Base-by-base conservation (phyloP, 2,329 filamentous ascomycete species). In the Fusarium buxicola region DNA sequence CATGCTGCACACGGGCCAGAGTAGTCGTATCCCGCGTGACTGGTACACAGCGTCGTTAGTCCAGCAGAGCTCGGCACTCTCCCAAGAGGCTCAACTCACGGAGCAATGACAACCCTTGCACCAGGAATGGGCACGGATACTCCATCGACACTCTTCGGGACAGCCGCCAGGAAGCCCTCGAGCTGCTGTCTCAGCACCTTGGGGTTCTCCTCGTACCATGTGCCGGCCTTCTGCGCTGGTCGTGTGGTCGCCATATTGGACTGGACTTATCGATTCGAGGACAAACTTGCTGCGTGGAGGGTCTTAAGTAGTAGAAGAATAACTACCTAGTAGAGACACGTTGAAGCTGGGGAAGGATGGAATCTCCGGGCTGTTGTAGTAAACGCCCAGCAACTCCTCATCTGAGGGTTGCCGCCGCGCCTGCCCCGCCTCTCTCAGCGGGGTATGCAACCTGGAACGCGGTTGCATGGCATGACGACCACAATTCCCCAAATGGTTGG, bases 11-110 rank as follows among this genome's bases (percentile, higher is more conserved):
- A 94, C 34, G 89, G 86, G 8, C 95, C 95, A 5, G 95, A 99
- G 81, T 94, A 98, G 2, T 86, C 81, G 79, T 97, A 99, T 60
- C 95, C 95, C 58, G 95, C 95, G 76, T 99, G 95, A 59, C 94
- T 97, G 68, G 9, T 0, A 46, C 0, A 24, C 0, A 25, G 8
- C 7, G 1, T 18, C 9, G 15, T 69, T 35, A n/a, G n/a, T n/a
- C n/a, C n/a, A n/a, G n/a, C n/a, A n/a, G n/a, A n/a, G n/a, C n/a
- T n/a, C n/a, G n/a, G n/a, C n/a, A n/a, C n/a, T n/a, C n/a, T n/a
- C n/a, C n/a, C 31, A 0, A 1, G 2, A 7, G 7, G 3, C n/a
- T 28, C 34, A 41, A 80, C 90, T 82, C 85, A 97, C 94, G 95
- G 95, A 60, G 93, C 93, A 74, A 99, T 97, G 53, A 99, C 89